A percentile compares a stretch with the other conserved stretches of the same genome.
These are phyloP conservation scores for Favolaschia claudopus DNA, from an alignment of 768 basidiomycete species.

Conservation along the genomic window DNA sequence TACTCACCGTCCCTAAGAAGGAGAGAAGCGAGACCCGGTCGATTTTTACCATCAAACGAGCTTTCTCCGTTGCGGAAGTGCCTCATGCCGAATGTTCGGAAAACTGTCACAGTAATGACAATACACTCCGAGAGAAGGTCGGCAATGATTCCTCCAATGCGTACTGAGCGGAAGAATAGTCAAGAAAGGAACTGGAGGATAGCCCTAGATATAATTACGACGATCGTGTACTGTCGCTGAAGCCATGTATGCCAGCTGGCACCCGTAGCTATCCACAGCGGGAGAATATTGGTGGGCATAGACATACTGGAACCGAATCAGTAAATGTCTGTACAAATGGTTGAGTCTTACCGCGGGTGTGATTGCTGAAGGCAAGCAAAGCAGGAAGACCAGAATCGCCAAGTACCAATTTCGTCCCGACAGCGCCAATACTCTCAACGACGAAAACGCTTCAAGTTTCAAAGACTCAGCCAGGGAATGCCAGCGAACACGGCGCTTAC, in stretches of 20 bases:
- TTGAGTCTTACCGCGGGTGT: conserved; percentile 32
- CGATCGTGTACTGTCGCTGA: conserved; percentile 22
- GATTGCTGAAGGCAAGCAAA: conserved; percentile 38
- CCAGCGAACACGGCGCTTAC: not conserved
- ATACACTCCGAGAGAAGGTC: conserved; percentile 39
- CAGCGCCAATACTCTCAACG: conserved; percentile 38
- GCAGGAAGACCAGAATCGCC: conserved; percentile 32
- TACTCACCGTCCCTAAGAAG: conserved; percentile 34
- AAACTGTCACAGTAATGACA: conserved; percentile 38
- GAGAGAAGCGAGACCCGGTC: conserved; percentile 32
- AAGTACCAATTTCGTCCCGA: conserved; percentile 32
- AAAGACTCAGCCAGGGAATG: not conserved
- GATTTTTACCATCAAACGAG: conserved; percentile 25
- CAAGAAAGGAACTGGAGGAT: not conserved
- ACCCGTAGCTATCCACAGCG: conserved; percentile 21
- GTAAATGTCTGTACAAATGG: not conserved
- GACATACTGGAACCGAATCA: conserved; percentile 16
- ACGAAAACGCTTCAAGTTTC: conserved; percentile 38
- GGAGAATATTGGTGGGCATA: conserved; percentile 21
- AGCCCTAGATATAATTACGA: conserved; percentile 16
- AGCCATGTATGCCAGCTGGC: conserved; percentile 20
- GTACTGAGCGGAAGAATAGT: conserved; percentile 19
- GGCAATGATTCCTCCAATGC: conserved; percentile 37
- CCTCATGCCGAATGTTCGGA: conserved; percentile 29
- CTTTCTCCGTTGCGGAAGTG: conserved; percentile 30